These are phyloP conservation scores for Triangularia verruculosa DNA, from an alignment of 2,329 filamentous ascomycete species.

Conservation along the genomic window DNA sequence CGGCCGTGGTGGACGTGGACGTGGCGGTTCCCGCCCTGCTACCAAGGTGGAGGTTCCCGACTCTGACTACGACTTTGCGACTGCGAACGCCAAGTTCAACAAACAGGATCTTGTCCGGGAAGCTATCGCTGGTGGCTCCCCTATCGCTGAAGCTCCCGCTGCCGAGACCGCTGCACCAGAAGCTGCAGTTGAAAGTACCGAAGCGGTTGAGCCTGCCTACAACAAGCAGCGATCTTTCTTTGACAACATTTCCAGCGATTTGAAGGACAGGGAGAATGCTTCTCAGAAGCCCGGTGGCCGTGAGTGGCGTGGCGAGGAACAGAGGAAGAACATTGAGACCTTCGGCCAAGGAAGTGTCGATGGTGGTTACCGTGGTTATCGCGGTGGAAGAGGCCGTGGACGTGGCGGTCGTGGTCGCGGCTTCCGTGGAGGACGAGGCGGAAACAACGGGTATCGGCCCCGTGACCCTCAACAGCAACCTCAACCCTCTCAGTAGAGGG, in stretches of 20 bases:
- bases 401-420: constrained; percentile 33
- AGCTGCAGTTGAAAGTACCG: constrained; percentile 39
- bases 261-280: constrained; percentile 77
- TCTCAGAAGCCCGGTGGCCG: constrained; percentile 70
- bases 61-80: constrained; percentile 89
- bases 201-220: constrained; percentile 58
- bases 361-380: constrained; percentile 68
- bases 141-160: constrained; percentile 52
- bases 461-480: constrained; percentile 20
- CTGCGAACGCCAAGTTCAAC: constrained; percentile 84
- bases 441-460: constrained; percentile 19
- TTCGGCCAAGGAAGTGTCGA: constrained; percentile 97
- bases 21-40: constrained; percentile 41
- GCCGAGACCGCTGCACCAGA: constrained; percentile 27
- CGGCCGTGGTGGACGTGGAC: constrained; percentile 44
- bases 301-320: constrained; percentile 89
- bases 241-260: constrained; percentile 95
- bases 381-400: constrained; percentile 51
- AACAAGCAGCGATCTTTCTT: constrained; percentile 92
- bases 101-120: constrained; percentile 85
- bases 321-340: constrained; percentile 94
- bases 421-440: constrained; percentile 23
- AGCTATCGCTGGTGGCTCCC: constrained; percentile 71
- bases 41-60: constrained; percentile 83
- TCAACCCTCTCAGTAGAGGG: constrained; percentile 22